phyloP scores from a whole-genome alignment of 306 rosid genomes.

The Quercus dentata region DNA sequence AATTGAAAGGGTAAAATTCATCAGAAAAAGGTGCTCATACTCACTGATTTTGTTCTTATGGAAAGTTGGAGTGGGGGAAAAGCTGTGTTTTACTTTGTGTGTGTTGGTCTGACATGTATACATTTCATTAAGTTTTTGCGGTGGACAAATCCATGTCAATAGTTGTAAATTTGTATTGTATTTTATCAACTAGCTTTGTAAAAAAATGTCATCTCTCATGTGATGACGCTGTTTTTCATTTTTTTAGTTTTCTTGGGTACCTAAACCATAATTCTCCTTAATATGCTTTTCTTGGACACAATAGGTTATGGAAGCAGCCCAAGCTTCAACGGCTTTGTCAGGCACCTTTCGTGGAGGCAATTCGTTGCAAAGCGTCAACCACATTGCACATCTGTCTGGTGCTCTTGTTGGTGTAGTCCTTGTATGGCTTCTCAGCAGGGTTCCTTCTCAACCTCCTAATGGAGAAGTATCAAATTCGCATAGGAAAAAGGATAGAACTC shows the following conservation, averaged over 20 bases:
- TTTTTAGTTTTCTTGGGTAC: neutral
- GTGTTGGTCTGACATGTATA: neutral
- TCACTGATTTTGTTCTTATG: too few relatives aligned
- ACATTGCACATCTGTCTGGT: constrained; percentile 94
- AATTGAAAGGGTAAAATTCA: neutral
- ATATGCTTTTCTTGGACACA: constrained; percentile 18
- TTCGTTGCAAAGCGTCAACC: constrained; percentile 72
- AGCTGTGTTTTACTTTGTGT: constrained; percentile 2
- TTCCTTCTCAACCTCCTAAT: constrained; percentile 64
- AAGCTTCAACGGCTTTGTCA: constrained; percentile 75
- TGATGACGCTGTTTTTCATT: neutral
- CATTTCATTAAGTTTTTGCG: neutral
- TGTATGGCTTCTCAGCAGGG: constrained; percentile 84
- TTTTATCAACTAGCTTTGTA: neutral
- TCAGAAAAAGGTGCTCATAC: neutral
- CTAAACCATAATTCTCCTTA: neutral
- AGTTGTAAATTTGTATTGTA: neutral
- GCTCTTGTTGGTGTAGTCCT: constrained; percentile 93
- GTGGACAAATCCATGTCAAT: neutral
- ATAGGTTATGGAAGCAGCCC: constrained; percentile 98
- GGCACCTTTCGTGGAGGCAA: constrained; percentile 55
- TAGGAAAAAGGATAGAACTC: constrained; percentile 20
- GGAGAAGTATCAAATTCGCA: constrained; percentile 25
- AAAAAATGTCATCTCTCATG: neutral
- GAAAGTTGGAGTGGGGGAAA: neutral